Base-by-base conservation (phyloP, 2,329 filamentous ascomycete genomes). In the Aspergillus aculeatinus region DNA sequence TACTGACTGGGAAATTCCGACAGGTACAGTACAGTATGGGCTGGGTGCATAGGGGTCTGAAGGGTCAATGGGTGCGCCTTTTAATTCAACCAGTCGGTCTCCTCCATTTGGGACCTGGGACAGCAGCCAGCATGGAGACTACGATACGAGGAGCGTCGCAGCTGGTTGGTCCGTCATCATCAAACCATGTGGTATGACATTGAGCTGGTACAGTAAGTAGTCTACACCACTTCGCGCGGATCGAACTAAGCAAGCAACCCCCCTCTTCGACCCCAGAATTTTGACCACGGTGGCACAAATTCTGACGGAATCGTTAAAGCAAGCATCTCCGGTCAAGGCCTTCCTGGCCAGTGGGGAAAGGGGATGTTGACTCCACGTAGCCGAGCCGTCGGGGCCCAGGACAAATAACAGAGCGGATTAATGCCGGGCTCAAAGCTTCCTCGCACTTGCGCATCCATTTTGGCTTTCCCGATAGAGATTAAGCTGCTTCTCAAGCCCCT, bases 391-490 rank as follows among this genome's bases (percentile, higher is more conserved):
- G 14, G 39, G 39, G 39, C 39, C 16, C 14, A 16, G 48, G 56
- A 57, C 56, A 50, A 61, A 63, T 63, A 19, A 63, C 44, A 33
- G 44, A 23, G 9, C 53, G 53, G 48, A n/a, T 35, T 35, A 35
- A 35, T 48, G 49, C 29, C 49, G 52, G 23, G 55, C 61, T 63
- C 61, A 61, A 61, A 63, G 61, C 61, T 61, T 63, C 53, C 49
- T 52, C 29, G 35, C 33, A 35, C 33, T 35, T 12, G 11, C 11
- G 33, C 54, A 57, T 63, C 52, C 52, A 35, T 23, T 58, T 54
- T 55, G 52, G 47, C 55, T 52, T 61, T 44, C 61, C 56, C 47
- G 48, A 61, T 50, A 21, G 27, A 59, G 56, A 63, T 55, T 55
- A 63, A 59, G 33, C 59, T 59, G 60, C 53, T 58, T 27, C 33